phyloP scores from a whole-genome alignment of 2,329 filamentous ascomycete species.

The Metarhizium sp. region DNA sequence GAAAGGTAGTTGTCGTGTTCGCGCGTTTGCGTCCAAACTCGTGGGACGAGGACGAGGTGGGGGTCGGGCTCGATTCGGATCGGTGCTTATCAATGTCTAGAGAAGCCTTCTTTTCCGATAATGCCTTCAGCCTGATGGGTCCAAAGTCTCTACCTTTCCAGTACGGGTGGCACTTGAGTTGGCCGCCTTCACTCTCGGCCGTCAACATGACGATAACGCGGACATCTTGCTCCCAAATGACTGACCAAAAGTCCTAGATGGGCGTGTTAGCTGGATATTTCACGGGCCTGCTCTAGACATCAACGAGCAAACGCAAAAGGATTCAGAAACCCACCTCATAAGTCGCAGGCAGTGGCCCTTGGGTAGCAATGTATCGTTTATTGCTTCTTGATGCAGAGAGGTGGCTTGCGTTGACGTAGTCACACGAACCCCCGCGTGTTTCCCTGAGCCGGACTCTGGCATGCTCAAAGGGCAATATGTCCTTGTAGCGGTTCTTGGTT shows the following conservation, averaged over 20 bases:
- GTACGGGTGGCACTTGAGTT: constrained; percentile 91
- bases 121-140: constrained; percentile 59
- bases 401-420: constrained; percentile 94
- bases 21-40: constrained; percentile 42
- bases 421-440: constrained; percentile 59
- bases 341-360: constrained; percentile 85
- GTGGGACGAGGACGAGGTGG: constrained; percentile 14
- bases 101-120: constrained; percentile 76
- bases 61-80: constrained; percentile 23
- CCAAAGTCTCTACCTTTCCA: constrained; percentile 79
- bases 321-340: constrained; percentile 60
- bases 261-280: neutral
- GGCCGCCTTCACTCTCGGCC: constrained; percentile 84
- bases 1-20: constrained; percentile 40
- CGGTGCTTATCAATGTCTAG: constrained; percentile 56
- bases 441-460: constrained; percentile 72
- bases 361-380: constrained; percentile 91
- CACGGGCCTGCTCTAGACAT: neutral
- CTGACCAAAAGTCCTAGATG: constrained; percentile 86
- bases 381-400: constrained; percentile 71
- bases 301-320: neutral
- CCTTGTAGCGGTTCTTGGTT: constrained; percentile 93
- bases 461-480: constrained; percentile 94
- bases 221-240: constrained; percentile 94
- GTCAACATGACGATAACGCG: constrained; percentile 95